Conservation (phyloP, 306 rosid genomes). For the Herpetospermum pedunculosum region DNA sequence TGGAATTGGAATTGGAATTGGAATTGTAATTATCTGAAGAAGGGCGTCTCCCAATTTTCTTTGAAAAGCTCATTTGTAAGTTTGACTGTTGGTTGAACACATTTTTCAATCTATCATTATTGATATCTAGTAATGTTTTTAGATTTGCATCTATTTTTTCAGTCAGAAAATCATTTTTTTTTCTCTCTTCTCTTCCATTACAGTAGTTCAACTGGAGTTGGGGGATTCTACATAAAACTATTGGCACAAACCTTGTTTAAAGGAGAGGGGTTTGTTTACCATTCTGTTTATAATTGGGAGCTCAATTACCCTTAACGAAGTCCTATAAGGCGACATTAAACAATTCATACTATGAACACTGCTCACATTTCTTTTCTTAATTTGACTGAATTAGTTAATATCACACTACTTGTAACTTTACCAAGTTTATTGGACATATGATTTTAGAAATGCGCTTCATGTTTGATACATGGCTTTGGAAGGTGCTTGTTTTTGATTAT, state of each 20-base stretch:
- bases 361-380: background rate
- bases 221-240: background rate
- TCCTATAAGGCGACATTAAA: background rate
- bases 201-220: background rate
- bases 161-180: background rate
- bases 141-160: background rate
- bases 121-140: background rate
- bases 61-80: background rate
- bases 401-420: background rate
- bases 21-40: slow-evolving; percentile 3
- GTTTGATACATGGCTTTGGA: background rate
- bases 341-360: background rate
- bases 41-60: background rate
- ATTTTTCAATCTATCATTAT: background rate
- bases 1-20: too few relatives aligned
- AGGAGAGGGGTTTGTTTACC: background rate
- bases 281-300: background rate
- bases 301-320: background rate
- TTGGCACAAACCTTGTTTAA: background rate
- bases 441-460: background rate
- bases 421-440: background rate
- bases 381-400: background rate
- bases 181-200: background rate
- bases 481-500: background rate
- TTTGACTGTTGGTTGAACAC: background rate